Evolutionary conservation across 805 yeast species (phyloP).

Genomic region (Hanseniaspora mollemarum): DNA sequence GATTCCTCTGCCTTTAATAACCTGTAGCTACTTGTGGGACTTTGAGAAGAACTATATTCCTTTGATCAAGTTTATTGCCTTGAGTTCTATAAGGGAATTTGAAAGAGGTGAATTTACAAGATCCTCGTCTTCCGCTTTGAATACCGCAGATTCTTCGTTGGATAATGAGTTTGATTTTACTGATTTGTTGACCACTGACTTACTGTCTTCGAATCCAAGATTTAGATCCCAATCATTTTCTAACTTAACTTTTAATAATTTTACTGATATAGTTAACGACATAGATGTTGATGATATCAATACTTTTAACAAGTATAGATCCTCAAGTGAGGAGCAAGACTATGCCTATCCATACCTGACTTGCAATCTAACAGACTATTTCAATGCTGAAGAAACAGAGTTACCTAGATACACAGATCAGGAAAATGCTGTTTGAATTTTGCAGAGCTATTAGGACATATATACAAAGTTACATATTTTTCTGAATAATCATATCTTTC

Average conservation of each 20-base stretch:
- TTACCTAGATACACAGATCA: constrained; percentile 10
- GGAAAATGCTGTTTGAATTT: not conserved
- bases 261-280: constrained; percentile 6
- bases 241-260: constrained; percentile 2
- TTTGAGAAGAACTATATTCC: constrained; percentile 76
- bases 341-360: constrained; percentile 70
- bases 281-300: constrained; percentile 10
- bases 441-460: not conserved
- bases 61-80: constrained; percentile 70
- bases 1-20: constrained; percentile 63
- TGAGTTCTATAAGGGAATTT: constrained; percentile 58
- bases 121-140: constrained; percentile 15
- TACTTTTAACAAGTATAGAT: constrained; percentile 1
- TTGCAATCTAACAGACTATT: constrained; percentile 47
- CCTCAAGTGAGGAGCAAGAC: constrained; percentile 32
- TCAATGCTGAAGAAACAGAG: not conserved
- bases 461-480: not conserved
- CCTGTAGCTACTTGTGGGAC: constrained; percentile 58
- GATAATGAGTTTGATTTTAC: constrained; percentile 19
- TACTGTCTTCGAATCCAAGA: not conserved
- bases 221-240: constrained; percentile 11
- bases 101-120: constrained; percentile 26
- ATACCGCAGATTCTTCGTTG: not conserved
- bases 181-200: constrained; percentile 20
- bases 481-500: no score